These are phyloP conservation scores for Parastagonospora nodorum DNA, from an alignment of 2,329 filamentous ascomycete species.

Conservation along the genomic window DNA sequence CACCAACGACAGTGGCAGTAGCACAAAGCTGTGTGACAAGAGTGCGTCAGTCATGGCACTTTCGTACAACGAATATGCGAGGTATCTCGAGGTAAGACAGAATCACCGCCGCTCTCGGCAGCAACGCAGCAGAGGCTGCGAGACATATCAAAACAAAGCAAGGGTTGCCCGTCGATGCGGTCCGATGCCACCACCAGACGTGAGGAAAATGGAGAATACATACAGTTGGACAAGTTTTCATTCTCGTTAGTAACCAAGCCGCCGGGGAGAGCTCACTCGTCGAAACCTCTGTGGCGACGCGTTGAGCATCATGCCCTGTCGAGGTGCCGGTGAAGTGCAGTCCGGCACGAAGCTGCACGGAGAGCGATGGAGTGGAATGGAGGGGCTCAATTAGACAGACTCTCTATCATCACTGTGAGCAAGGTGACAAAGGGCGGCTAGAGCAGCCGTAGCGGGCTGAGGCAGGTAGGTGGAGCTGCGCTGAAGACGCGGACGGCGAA, in stretches of 20 bases:
- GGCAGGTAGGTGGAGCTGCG: slow-evolving; percentile 35
- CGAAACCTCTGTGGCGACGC: slow-evolving; percentile 42
- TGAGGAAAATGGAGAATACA: slow-evolving; percentile 27
- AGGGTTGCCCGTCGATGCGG: slow-evolving; percentile 22
- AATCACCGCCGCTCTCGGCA: slow-evolving; percentile 30
- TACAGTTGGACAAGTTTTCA: slow-evolving; percentile 56
- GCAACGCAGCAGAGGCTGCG: slow-evolving; percentile 22
- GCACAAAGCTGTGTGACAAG: slow-evolving; percentile 62
- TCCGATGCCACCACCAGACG: slow-evolving; percentile 10
- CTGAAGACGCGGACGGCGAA: slow-evolving; percentile 35
- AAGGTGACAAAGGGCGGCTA: slow-evolving; percentile 24
- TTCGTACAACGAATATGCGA: slow-evolving; percentile 28
- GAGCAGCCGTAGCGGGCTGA: slow-evolving; percentile 33
- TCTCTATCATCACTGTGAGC: slow-evolving; percentile 27
- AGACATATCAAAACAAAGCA: slow-evolving; percentile 40
- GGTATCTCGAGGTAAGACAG: slow-evolving; percentile 29
- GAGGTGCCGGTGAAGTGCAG: slow-evolving; percentile 32
- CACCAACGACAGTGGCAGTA: slow-evolving; percentile 63
- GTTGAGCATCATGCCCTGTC: slow-evolving; percentile 50
- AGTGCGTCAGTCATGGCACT: slow-evolving; percentile 44
- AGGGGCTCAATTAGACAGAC: slow-evolving; percentile 28
- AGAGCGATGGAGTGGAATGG: slow-evolving; percentile 20
- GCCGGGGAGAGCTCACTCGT: slow-evolving; percentile 46
- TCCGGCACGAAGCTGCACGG: slow-evolving; percentile 22
- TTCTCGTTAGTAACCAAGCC: slow-evolving; percentile 47